phyloP scores from a whole-genome alignment of 208 protist species.

The Acanthamoeba sp. region DNA sequence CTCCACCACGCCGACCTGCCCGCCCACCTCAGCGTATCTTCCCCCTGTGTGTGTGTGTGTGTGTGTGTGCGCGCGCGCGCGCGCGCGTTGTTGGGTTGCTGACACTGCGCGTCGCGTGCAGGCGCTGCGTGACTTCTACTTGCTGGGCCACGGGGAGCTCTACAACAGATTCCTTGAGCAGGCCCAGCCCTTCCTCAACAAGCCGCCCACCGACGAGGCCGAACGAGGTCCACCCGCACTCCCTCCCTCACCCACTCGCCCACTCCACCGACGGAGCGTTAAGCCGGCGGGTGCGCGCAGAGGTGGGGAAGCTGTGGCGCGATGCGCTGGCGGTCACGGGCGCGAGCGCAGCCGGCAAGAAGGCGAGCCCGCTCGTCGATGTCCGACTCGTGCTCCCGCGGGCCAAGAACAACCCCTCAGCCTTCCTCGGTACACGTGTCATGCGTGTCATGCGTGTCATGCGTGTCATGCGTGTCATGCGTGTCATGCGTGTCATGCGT shows the following conservation, averaged over 20 bases:
- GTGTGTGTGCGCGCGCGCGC: not conserved
- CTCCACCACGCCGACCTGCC: slow-evolving; percentile 21
- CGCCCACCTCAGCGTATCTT: not conserved
- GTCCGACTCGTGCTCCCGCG: not conserved
- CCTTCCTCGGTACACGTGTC: not conserved
- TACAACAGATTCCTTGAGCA: slow-evolving; percentile 9
- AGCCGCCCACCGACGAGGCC: not conserved
- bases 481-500: too few relatives aligned
- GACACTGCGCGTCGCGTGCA: not conserved
- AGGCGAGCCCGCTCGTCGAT: not conserved
- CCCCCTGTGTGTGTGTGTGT: not conserved
- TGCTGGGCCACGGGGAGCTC: slow-evolving; percentile 29
- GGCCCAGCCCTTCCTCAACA: not conserved
- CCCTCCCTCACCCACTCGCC: too few relatives aligned
- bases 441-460: too few relatives aligned
- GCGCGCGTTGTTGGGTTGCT: not conserved
- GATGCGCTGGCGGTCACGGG: not conserved
- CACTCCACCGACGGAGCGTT: too few relatives aligned
- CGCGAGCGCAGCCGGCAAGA: not conserved
- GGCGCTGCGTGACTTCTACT: not conserved
- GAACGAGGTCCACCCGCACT: not conserved
- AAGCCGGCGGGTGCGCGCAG: not conserved
- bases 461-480: too few relatives aligned
- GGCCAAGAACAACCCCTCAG: not conserved
- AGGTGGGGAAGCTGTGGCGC: not conserved